These are phyloP conservation scores for Endocladia muricata DNA, from an alignment of 31 red algal species.

Conservation along the genomic window DNA sequence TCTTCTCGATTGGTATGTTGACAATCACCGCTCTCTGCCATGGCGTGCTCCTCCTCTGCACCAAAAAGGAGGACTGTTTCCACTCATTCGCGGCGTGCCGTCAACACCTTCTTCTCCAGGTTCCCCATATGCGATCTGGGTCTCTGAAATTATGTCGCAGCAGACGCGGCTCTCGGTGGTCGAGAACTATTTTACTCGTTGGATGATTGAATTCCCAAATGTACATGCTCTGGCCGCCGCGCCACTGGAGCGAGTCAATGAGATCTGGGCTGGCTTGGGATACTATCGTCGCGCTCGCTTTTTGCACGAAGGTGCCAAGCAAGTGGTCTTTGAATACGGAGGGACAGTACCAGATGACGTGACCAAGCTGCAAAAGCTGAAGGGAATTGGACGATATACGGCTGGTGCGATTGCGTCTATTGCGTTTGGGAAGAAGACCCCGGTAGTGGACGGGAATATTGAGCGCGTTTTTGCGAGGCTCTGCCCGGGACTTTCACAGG, in stretches of 20 bases:
- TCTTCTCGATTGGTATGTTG: constrained; percentile 64
- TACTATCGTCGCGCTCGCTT: constrained; percentile 92
- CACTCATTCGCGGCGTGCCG: neutral
- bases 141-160: constrained; percentile 96
- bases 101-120: constrained; percentile 11
- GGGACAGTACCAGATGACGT: constrained; percentile 60
- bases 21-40: constrained; percentile 39
- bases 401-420: constrained; percentile 91
- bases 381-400: constrained; percentile 91
- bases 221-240: constrained; percentile 61
- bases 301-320: constrained; percentile 79
- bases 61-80: neutral
- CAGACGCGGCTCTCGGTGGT: constrained; percentile 88
- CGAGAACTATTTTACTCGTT: constrained; percentile 71
- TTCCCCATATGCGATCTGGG: constrained; percentile 86
- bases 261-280: constrained; percentile 94
- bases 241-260: constrained; percentile 63
- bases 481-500: constrained; percentile 6
- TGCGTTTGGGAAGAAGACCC: constrained; percentile 67
- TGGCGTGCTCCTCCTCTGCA: constrained; percentile 45
- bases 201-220: constrained; percentile 81
- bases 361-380: constrained; percentile 35
- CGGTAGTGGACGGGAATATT: constrained; percentile 95
- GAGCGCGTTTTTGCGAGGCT: constrained; percentile 78
- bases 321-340: constrained; percentile 44